Base-by-base conservation (phyloP, 768 basidiomycete species). In the Psilocybe tampanensis region DNA sequence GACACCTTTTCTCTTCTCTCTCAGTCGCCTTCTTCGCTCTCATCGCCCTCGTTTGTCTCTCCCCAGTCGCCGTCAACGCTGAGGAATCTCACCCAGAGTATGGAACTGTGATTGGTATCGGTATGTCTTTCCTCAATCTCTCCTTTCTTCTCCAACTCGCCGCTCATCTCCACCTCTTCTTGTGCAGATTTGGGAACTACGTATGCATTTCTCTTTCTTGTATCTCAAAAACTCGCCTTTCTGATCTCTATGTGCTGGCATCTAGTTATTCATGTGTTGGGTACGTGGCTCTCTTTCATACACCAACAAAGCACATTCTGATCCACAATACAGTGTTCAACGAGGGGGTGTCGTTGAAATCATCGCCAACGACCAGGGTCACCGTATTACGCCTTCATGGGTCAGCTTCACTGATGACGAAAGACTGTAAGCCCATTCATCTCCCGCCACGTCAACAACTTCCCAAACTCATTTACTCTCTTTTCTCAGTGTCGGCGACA, bases 91-190 rank as follows among this genome's bases (percentile, higher is more conserved):
- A 83, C 63, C 76, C 86, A 26, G 90, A 95, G 67, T 95, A 91
- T 72, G 94, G 95, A 55, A 90, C 90, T 34, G 94, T 96, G 36
- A 96, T 96, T 70, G 95, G 92, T 83, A 92, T 94, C 69, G 90
- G 89, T 92, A 62, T 47, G 86, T 76, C 1, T 26, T 55, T 12
- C n/a, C n/a, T n/a, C n/a, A n/a, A n/a, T 13, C 7, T 29, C 39
- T 6, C 52, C 23, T 52, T 41, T 6, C 17, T 22, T 12, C 5
- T 3, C 21, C 1, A 2, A 5, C 9, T 15, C 19, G 19, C 34
- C 48, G 19, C 60, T 63, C 22, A 50, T 61, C 1, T 19, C 18
- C 9, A 29, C 29, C 29, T 29, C 58, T 60, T 44, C 15, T 15
- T 54, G 32, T 64, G 50, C 68, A 90, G 94, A 96, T 80, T 78